Conservation (phyloP, 495 filamentous ascomycete species). For the Penicillium cosmopolitanum region DNA sequence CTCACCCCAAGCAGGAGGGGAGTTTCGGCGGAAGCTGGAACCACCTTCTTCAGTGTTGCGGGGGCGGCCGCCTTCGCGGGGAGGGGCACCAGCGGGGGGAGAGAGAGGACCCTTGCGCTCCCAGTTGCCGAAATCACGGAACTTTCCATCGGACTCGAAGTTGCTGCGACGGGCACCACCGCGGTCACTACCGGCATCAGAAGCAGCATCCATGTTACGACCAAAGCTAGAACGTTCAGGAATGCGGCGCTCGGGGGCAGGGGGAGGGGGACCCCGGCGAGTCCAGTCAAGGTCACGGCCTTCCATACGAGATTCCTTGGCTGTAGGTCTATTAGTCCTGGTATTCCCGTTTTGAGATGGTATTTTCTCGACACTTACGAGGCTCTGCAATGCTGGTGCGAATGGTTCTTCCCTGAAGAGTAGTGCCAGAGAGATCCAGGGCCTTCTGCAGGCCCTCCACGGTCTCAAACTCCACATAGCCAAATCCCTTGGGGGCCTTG, state of each 20-base stretch:
- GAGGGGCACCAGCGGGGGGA: slow-evolving; percentile 59
- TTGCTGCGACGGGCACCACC: slow-evolving; percentile 51
- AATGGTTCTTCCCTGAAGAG: slow-evolving; percentile 85
- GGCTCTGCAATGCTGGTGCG: slow-evolving; percentile 86
- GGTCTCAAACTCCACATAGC: slow-evolving; percentile 91
- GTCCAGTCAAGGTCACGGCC: slow-evolving; percentile 71
- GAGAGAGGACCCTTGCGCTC: slow-evolving; percentile 92
- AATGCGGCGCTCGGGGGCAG: slow-evolving; percentile 58
- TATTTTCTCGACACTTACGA: slow-evolving; percentile 56
- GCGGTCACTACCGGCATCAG: slow-evolving; percentile 57
- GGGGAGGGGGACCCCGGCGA: slow-evolving; percentile 85
- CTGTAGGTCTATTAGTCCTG: slow-evolving; percentile 50
- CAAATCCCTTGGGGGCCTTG: slow-evolving; percentile 93
- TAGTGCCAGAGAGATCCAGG: slow-evolving; percentile 74
- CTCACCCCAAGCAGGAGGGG: slow-evolving; percentile 82
- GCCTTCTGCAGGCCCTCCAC: slow-evolving; percentile 91
- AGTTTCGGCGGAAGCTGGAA: slow-evolving; percentile 62
- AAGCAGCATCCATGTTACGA: slow-evolving; percentile 53
- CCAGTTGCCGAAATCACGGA: slow-evolving; percentile 90
- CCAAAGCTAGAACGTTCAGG: slow-evolving; percentile 53
- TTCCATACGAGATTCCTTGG: slow-evolving; percentile 67
- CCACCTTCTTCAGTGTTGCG: slow-evolving; percentile 65
- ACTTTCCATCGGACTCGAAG: slow-evolving; percentile 76
- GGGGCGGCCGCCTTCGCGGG: slow-evolving; percentile 69
- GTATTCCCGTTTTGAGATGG: slow-evolving; percentile 6